Percentiles rank a stretch among this genome's conserved stretches.
These are phyloP conservation scores for Hypholoma sublateritium DNA, from an alignment of 768 basidiomycete genomes.

Conservation along the genomic window DNA sequence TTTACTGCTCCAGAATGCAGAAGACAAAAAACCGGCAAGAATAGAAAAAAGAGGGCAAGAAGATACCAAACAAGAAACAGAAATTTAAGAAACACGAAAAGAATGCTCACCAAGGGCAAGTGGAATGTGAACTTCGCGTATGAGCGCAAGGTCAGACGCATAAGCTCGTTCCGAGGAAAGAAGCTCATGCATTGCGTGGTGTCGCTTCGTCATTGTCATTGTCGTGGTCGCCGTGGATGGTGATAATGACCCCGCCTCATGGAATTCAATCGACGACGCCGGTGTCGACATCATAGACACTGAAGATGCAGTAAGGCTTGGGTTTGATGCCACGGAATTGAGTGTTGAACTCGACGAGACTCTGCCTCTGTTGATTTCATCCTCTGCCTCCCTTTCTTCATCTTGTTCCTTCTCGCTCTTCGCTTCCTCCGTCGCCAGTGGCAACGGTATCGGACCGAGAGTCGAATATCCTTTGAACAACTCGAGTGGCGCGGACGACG, in stretches of 20 bases:
- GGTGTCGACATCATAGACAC: slow-evolving; percentile 3
- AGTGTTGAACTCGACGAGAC: slow-evolving; percentile 4
- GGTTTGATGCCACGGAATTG: slow-evolving; percentile 3
- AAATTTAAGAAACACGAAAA: not conserved
- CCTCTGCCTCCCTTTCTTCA: not conserved
- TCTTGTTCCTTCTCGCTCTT: not conserved
- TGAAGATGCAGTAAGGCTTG: not conserved
- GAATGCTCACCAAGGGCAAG: slow-evolving; percentile 62
- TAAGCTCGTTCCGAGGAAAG: slow-evolving; percentile 80
- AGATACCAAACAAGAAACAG: not conserved
- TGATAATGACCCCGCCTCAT: not conserved
- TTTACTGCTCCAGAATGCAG: not conserved
- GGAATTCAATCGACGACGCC: not conserved
- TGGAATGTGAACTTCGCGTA: slow-evolving; percentile 77
- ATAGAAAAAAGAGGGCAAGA: not conserved
- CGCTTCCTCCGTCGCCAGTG: slow-evolving; percentile 1
- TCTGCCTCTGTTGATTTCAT: not conserved
- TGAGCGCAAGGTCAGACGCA: slow-evolving; percentile 78
- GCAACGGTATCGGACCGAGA: slow-evolving; percentile 8
- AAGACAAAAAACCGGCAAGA: too few species aligned
- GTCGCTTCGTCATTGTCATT: slow-evolving; percentile 61
- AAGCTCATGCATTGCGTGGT: slow-evolving; percentile 76
- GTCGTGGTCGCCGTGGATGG: slow-evolving; percentile 4
- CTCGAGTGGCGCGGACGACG: not conserved
- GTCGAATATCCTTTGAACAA: slow-evolving; percentile 1